These are phyloP conservation scores for Pythium aristosporum DNA, from an alignment of 352 stramenopile species.

Conservation along the genomic window DNA sequence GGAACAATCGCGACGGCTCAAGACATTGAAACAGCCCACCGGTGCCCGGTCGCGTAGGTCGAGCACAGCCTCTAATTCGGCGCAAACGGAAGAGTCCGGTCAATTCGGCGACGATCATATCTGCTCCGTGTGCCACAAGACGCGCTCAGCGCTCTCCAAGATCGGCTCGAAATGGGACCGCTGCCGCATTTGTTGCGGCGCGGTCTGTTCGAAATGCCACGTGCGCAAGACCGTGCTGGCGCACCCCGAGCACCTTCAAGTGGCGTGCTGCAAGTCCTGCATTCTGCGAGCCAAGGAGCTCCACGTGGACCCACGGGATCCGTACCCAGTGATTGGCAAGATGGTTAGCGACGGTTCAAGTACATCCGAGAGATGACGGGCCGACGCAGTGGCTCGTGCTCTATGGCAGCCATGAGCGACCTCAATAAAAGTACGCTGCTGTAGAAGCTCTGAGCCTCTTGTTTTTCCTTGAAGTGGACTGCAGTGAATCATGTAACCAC, in stretches of 20 bases:
- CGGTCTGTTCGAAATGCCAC: slow-evolving; percentile 51
- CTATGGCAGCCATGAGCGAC: no score
- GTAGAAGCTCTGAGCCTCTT: no score
- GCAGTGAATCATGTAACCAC: no score
- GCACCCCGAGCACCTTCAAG: slow-evolving; percentile 32
- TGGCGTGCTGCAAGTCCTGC: slow-evolving; percentile 56
- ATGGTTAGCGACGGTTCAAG: slow-evolving; percentile 2
- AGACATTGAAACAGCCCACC: background rate
- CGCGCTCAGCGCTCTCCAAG: slow-evolving; percentile 19
- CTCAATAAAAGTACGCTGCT: no score
- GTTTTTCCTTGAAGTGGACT: no score
- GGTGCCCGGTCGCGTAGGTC: background rate
- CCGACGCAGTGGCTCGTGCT: no score
- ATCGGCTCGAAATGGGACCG: slow-evolving; percentile 21
- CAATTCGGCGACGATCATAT: slow-evolving; percentile 9
- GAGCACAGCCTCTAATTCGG: slow-evolving; percentile 1
- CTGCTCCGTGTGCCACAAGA: slow-evolving; percentile 26
- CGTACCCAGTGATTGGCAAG: slow-evolving; percentile 36
- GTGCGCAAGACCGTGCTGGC: slow-evolving; percentile 44
- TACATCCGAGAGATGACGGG: no score
- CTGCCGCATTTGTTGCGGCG: slow-evolving; percentile 39
- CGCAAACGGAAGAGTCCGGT: background rate
- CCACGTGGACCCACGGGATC: slow-evolving; percentile 42
- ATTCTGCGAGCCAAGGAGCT: slow-evolving; percentile 40
- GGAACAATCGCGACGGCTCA: slow-evolving; percentile 9